These are phyloP conservation scores for Dunaliella primolecta DNA, from an alignment of 139 green algal species.

Conservation along the genomic window DNA sequence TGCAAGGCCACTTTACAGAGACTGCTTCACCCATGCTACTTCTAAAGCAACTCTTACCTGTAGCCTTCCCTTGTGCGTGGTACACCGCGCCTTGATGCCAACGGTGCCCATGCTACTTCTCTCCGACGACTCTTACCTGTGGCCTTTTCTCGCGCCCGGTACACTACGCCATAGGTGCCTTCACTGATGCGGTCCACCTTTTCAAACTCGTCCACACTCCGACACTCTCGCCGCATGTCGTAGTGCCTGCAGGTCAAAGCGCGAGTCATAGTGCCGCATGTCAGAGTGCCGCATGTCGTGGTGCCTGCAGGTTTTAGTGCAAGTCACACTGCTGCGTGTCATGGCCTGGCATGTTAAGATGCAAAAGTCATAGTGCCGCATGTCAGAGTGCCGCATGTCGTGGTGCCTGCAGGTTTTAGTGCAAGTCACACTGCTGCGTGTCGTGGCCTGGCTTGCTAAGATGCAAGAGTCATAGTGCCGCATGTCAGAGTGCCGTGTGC, in stretches of 20 bases:
- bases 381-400: neutral
- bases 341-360: neutral
- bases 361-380: neutral
- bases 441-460: neutral
- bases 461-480: neutral
- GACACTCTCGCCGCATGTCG: constrained; percentile 70
- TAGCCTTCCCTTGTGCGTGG: no score
- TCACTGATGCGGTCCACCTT: constrained; percentile 76
- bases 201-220: constrained; percentile 84
- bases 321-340: neutral
- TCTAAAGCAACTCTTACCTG: no score
- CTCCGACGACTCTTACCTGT: no score
- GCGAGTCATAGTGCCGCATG: neutral
- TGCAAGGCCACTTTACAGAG: no score
- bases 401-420: neutral
- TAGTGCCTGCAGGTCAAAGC: constrained; percentile 16
- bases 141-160: constrained; percentile 25
- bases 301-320: neutral
- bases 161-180: constrained; percentile 92
- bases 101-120: no score
- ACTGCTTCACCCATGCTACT: no score
- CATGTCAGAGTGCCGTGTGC: neutral
- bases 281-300: neutral
- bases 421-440: neutral
- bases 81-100: no score